phyloP scores from a whole-genome alignment of 352 stramenopile genomes.

The Pythium guiyangense region DNA sequence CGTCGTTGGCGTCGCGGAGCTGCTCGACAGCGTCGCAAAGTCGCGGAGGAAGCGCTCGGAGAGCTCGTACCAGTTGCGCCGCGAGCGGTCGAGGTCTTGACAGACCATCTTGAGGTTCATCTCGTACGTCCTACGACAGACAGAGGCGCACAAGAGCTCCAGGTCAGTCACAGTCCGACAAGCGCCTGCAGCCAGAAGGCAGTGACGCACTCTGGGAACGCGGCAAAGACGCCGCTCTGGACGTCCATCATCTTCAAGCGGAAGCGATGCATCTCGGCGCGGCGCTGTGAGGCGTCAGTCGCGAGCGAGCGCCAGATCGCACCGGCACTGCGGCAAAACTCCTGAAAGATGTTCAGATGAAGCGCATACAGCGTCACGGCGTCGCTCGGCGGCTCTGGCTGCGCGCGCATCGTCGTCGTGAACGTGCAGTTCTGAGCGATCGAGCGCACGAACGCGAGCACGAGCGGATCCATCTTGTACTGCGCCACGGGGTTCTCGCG shows the following conservation, averaged over 20 bases:
- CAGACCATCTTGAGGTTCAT: conserved; percentile 59
- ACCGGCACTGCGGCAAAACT: conserved; percentile 47
- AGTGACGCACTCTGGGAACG: conserved; percentile 57
- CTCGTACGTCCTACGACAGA: conserved; percentile 52
- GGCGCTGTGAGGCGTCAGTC: conserved; percentile 9
- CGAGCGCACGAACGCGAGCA: conserved; percentile 39
- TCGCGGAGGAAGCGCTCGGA: conserved; percentile 46
- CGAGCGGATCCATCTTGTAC: conserved; percentile 44
- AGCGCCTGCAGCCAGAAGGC: neutral
- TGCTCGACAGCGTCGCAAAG: conserved; percentile 11
- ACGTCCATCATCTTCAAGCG: conserved; percentile 56
- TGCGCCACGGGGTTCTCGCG: conserved; percentile 32
- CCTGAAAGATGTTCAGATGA: conserved; percentile 66
- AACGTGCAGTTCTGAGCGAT: conserved; percentile 44
- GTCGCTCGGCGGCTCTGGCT: conserved; percentile 14
- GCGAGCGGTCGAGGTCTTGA: conserved; percentile 40
- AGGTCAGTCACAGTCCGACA: neutral
- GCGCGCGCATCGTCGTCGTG: conserved; percentile 13
- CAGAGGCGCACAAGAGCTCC: neutral
- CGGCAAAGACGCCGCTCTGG: conserved; percentile 53
- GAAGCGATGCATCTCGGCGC: conserved; percentile 30
- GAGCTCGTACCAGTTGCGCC: conserved; percentile 50
- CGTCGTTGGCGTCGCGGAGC: neutral
- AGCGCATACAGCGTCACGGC: conserved; percentile 41
- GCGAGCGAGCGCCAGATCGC: conserved; percentile 31